Evolutionary conservation across 1,284 basidiomycete genomes (phyloP).

Genomic region (Ceratobasidium sp.): DNA sequence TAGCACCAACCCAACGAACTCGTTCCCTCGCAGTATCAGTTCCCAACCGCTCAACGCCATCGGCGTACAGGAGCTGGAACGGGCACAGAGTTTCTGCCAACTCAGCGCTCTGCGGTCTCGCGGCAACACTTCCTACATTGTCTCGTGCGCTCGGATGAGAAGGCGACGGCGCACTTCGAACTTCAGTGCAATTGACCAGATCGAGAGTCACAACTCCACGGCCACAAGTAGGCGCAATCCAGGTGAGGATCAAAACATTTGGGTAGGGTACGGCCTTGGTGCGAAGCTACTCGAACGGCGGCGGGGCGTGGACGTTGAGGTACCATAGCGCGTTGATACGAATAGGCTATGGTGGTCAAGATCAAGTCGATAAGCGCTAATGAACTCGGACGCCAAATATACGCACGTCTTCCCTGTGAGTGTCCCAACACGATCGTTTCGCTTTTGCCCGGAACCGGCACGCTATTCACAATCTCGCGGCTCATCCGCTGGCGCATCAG

Average conservation of each 20-base stretch:
- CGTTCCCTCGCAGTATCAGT: slow-evolving; percentile 83
- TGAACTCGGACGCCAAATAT: background rate
- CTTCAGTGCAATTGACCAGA: slow-evolving; percentile 80
- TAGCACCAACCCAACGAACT: slow-evolving; percentile 85
- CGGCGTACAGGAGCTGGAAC: slow-evolving; percentile 85
- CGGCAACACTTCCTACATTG: slow-evolving; percentile 84
- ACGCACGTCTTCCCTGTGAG: slow-evolving; percentile 28
- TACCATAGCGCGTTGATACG: slow-evolving; percentile 87
- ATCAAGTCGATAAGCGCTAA: slow-evolving; percentile 30
- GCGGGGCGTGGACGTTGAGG: slow-evolving; percentile 81
- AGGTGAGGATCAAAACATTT: slow-evolving; percentile 79
- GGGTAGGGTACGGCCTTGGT: slow-evolving; percentile 84
- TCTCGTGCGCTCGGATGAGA: slow-evolving; percentile 77
- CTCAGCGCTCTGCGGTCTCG: slow-evolving; percentile 63
- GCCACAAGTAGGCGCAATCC: slow-evolving; percentile 79
- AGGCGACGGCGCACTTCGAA: slow-evolving; percentile 78
- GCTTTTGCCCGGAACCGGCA: slow-evolving; percentile 30
- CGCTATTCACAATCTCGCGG: slow-evolving; percentile 34
- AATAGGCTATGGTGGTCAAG: slow-evolving; percentile 63
- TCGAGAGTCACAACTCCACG: slow-evolving; percentile 83
- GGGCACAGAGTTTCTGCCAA: slow-evolving; percentile 78
- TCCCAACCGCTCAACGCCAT: slow-evolving; percentile 84
- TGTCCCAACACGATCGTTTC: slow-evolving; percentile 35
- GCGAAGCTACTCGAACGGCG: slow-evolving; percentile 82
- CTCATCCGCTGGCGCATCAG: slow-evolving; percentile 36